These are phyloP conservation scores for Phragmites australis DNA, from an alignment of 176 grass and related monocot species.

Conservation along the genomic window DNA sequence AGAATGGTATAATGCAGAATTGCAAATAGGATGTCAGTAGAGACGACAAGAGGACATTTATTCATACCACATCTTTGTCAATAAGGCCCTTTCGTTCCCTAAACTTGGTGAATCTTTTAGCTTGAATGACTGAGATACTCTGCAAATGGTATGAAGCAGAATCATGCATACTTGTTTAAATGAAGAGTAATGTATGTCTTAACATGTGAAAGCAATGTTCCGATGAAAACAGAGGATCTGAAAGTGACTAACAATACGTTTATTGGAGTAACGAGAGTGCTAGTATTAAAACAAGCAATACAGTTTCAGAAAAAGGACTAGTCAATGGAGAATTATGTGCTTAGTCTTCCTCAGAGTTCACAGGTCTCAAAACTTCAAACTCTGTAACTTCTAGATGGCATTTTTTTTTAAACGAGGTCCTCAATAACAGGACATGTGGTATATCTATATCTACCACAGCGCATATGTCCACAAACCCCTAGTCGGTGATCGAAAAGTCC, in stretches of 20 bases:
- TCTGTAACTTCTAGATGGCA: conserved; percentile 11
- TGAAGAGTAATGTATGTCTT: neutral
- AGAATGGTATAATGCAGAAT: conserved; percentile 13
- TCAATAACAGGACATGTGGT: neutral
- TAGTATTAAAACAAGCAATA: conserved; percentile 6
- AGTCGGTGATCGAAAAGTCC: neutral
- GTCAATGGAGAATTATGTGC: neutral
- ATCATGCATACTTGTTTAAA: conserved; percentile 4
- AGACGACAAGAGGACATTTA: conserved; percentile 17
- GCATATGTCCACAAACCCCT: neutral
- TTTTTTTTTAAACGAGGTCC: no score
- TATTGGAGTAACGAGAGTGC: neutral
- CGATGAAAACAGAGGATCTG: conserved; percentile 8
- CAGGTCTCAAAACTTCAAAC: neutral
- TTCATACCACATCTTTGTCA: conserved; percentile 98
- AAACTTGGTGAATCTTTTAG: conserved; percentile 98
- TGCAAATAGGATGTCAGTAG: neutral
- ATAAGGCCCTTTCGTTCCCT: conserved; percentile 97
- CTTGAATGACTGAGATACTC: conserved; percentile 88
- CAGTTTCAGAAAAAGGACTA: neutral
- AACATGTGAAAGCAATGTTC: conserved; percentile 15
- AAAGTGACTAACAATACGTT: conserved; percentile 27
- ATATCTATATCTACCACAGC: conserved; percentile 21
- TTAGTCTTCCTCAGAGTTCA: neutral
- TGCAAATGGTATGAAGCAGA: conserved; percentile 47